phyloP scores from a whole-genome alignment of 768 basidiomycete genomes.

The Mrakia blollopis region DNA sequence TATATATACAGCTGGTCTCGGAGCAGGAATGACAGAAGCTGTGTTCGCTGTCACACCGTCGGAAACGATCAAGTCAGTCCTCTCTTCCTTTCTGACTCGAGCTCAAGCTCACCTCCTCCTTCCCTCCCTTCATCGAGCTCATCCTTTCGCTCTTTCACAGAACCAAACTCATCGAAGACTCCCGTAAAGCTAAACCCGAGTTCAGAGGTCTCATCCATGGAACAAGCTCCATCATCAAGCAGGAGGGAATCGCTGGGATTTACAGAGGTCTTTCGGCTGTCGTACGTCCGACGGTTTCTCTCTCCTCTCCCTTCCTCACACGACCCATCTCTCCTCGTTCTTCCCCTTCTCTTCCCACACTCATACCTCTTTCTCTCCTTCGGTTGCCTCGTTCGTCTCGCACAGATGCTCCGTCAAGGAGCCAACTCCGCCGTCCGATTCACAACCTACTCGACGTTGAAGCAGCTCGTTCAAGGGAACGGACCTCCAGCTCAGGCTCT shows the following conservation, averaged over 20 bases:
- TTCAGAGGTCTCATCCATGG: conserved; percentile 86
- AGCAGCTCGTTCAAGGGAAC: conserved; percentile 84
- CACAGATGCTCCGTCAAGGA: conserved; percentile 92
- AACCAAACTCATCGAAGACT: conserved; percentile 94
- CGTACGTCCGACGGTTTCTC: conserved; percentile 52
- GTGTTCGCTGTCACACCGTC: conserved; percentile 93
- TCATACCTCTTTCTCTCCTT: not conserved
- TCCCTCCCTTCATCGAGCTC: not conserved
- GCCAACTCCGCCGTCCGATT: conserved; percentile 96
- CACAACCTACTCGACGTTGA: conserved; percentile 88
- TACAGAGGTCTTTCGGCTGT: conserved; percentile 93
- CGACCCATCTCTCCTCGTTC: not conserved
- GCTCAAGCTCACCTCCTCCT: not conserved
- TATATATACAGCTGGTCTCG: conserved; percentile 46
- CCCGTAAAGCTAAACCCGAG: conserved; percentile 74
- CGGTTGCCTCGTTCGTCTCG: not conserved
- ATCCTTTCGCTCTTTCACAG: conserved; percentile 53
- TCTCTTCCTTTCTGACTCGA: not conserved
- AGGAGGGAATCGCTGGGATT: conserved; percentile 69
- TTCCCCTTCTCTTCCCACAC: not conserved
- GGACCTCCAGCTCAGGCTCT: conserved; percentile 75
- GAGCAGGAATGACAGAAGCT: conserved; percentile 86
- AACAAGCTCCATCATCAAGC: conserved; percentile 66
- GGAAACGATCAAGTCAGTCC: conserved; percentile 86
- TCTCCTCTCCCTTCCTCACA: not conserved